Evolutionary conservation across 371 early-diverging fungal species (phyloP), one percentile per base, ranked within the genome.

Genomic region (Phascolomyces articulosus): DNA sequence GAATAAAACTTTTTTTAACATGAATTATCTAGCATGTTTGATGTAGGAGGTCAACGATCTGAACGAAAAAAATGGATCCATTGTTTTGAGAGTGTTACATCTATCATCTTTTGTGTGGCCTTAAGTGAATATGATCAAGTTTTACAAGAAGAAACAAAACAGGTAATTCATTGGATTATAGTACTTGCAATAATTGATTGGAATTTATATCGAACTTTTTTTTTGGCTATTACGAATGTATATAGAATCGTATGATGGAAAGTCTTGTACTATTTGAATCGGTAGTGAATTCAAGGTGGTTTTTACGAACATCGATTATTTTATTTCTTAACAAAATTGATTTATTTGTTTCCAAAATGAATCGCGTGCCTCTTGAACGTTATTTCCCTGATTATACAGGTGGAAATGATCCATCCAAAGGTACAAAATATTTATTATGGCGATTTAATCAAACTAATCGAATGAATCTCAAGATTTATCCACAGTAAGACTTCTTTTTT

Each of bases 21-120:
- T 44, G 16, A 13, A 44, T 16, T 4, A 15, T 44, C 57, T 68
- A 87, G 87, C 58, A 86, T 90, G 86, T 88, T 88, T 72, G 90
- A 90, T 60, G 87, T 90, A 3, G 89, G 90, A 26, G 89, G 89
- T 6, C 90, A 89, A 47, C 83, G 93, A 28, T 90, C 90, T 38
- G 93, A 93, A 71, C 85, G 97, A 60, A 95, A 93, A 70, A 94
- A 94, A 74, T 96, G 97, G 97, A 91, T 93, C 54, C 95, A 94
- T 66, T 95, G 94, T 73, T 91, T 95, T 80, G 87, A 93, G 80
- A 76, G 84, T 53, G 93, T 90, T 21, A 93, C 80, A 55, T 86
- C 80, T 60, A 90, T 83, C 67, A 90, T 84, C 54, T 90, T 81
- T 78, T 88, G 79, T 72, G 91, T 85, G 63, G 93, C 88, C 47